Evolutionary conservation across 768 basidiomycete species (phyloP), one percentile per base, ranked within the genome.

Genomic region (Calocera cornea): DNA sequence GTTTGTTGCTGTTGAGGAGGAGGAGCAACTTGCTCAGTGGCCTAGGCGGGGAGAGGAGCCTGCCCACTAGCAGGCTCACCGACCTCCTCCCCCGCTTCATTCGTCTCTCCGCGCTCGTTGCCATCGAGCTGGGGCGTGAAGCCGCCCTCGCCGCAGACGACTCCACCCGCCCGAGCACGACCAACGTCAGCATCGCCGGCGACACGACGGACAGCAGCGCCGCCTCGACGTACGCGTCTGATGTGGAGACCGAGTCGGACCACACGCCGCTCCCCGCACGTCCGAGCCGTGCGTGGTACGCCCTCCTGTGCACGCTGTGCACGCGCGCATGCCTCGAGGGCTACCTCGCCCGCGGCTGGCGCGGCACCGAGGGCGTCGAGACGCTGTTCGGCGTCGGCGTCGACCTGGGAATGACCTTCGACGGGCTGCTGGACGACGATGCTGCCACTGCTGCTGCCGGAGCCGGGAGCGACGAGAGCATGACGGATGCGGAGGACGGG

Each of bases 281-380:
- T 1, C 91, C 91, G 0, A 87, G 89, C 31, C 78, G 83, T 29
- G 85, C 86, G 70, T 94, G 92, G 92, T 94, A 92, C 75, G 81
- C 87, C 77, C 80, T 95, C 14, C 80, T 92, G 17, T 84, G 84
- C 0, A 86, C 88, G 1, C 78, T 95, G 27, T 79, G 92, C 33
- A 90, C 90, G 3, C 83, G 91, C n/a, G 90, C 90, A 0, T 88
- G 86, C 22, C 76, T 94, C 65, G 90, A 95, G 72, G 92, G 92
- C 0, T 94, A 93, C 73, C 80, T 93, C 50, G 86, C 85, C 1
- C 87, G 85, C 11, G 87, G 88, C 0, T 95, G 92, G 92, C 82
- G 81, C 33, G 90, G 92, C 0, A 77, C 83, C 0, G 83, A 85
- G 41, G 85, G 87, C 3, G 81, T 86, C 11, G 87, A 90, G 72